phyloP scores from a whole-genome alignment of 495 filamentous ascomycete species.

The Daldinia childiae region DNA sequence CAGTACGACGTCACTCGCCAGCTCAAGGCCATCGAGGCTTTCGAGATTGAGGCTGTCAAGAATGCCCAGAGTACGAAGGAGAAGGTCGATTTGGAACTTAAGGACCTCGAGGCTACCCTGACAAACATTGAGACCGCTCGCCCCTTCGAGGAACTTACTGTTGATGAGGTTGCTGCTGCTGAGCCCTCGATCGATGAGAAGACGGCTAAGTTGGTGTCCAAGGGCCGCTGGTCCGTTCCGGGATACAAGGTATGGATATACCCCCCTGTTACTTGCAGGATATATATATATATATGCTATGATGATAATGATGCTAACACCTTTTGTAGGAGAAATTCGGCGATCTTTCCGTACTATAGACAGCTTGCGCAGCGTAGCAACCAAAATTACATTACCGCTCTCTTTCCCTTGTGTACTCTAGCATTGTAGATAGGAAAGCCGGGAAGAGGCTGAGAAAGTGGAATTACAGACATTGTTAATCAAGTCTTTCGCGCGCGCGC shows the following conservation, averaged over 20 bases:
- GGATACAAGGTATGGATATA: slow-evolving; percentile 92
- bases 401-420: slow-evolving; percentile 66
- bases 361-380: slow-evolving; percentile 25
- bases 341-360: slow-evolving; percentile 90
- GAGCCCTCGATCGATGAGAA: slow-evolving; percentile 96
- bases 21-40: slow-evolving; percentile 96
- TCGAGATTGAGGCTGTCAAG: slow-evolving; percentile 96
- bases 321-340: slow-evolving; percentile 90
- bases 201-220: slow-evolving; percentile 89
- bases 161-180: slow-evolving; percentile 93
- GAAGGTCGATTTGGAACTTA: slow-evolving; percentile 91
- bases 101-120: slow-evolving; percentile 90
- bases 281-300: background rate
- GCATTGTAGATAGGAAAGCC: slow-evolving; percentile 63
- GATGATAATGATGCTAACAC: slow-evolving; percentile 23
- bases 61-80: slow-evolving; percentile 95
- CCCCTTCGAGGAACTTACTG: slow-evolving; percentile 96
- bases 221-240: slow-evolving; percentile 95
- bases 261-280: background rate
- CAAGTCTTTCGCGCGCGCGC: no score
- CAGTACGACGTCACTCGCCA: slow-evolving; percentile 91
- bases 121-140: slow-evolving; percentile 96
- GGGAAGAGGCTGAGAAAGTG: slow-evolving; percentile 41
- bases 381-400: slow-evolving; percentile 20
- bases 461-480: slow-evolving; percentile 46